A percentile compares a stretch with the other conserved stretches of the same genome.
These are phyloP conservation scores for Fusarium sp. DNA, from an alignment of 2,329 filamentous ascomycete genomes.

Conservation along the genomic window DNA sequence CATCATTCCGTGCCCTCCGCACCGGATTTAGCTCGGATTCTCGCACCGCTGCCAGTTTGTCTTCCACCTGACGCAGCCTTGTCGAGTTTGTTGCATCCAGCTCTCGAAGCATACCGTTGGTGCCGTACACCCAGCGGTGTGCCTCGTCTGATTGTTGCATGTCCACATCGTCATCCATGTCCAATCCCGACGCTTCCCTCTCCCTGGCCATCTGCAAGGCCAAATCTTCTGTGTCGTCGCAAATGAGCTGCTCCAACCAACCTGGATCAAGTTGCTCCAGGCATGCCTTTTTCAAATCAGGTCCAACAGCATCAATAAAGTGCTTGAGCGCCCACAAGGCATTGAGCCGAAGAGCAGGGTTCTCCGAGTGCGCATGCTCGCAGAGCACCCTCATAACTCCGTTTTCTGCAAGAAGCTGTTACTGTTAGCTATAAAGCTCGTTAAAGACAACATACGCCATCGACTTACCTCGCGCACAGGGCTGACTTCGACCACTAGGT, in stretches of 20 bases:
- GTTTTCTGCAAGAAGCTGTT: conserved; percentile 75
- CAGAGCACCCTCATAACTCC: conserved; percentile 84
- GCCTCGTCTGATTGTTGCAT: conserved; percentile 63
- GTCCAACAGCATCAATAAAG: conserved; percentile 78
- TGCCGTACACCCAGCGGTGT: conserved; percentile 50
- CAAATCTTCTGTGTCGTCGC: conserved; percentile 68
- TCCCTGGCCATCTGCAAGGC: conserved; percentile 55
- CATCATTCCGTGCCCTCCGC: conserved; percentile 78
- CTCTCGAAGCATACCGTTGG: conserved; percentile 47
- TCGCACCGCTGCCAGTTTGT: conserved; percentile 63
- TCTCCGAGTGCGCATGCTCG: conserved; percentile 83
- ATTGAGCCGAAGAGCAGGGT: conserved; percentile 83
- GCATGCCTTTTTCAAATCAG: conserved; percentile 80
- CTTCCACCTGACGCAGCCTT: conserved; percentile 62
- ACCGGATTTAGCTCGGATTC: conserved; percentile 76
- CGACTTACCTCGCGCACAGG: conserved; percentile 85
- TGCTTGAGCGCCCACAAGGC: conserved; percentile 96
- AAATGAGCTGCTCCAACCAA: conserved; percentile 85
- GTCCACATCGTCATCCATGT: conserved; percentile 69
- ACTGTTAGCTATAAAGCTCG: conserved; percentile 31
- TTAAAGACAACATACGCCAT: neutral
- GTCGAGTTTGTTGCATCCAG: conserved; percentile 53
- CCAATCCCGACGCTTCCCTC: conserved; percentile 48
- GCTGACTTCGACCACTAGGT: conserved; percentile 88
- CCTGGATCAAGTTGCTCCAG: conserved; percentile 81